A percentile compares a stretch with the other conserved stretches of the same genome.
Conservation (phyloP, 495 filamentous ascomycete genomes). For the Podospora conica region DNA sequence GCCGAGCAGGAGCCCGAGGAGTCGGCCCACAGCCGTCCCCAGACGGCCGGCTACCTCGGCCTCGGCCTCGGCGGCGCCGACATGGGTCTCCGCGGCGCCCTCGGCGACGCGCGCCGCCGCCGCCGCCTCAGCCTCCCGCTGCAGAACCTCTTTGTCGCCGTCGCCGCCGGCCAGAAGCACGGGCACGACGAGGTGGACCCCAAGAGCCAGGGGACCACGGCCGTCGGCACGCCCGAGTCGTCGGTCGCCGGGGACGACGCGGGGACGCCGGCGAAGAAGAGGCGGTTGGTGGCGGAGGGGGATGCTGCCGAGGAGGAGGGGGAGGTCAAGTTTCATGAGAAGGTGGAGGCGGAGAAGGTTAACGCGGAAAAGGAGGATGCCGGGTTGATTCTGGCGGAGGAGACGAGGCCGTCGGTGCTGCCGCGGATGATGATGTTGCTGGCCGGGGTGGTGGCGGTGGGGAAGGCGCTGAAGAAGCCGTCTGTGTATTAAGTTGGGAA, state of each 20-base stretch:
- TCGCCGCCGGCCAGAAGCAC: not conserved
- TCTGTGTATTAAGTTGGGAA: conserved; percentile 9
- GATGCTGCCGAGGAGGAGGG: not conserved
- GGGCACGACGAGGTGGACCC: not conserved
- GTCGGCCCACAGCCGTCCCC: conserved; percentile 17
- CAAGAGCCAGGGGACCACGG: not conserved
- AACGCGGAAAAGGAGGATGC: not conserved
- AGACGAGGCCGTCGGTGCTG: conserved; percentile 7
- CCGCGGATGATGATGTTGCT: conserved; percentile 25
- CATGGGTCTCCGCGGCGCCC: conserved; percentile 30
- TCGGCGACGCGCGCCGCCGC: conserved; percentile 21
- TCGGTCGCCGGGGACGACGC: not conserved
- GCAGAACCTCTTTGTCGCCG: conserved; percentile 1
- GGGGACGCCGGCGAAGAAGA: not conserved
- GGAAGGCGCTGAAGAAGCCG: conserved; percentile 19
- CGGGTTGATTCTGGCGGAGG: not conserved
- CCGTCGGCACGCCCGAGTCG: not conserved
- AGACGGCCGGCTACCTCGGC: conserved; percentile 37
- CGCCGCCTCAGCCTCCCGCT: conserved; percentile 15
- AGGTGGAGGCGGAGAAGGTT: not conserved
- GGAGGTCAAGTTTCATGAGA: not conserved
- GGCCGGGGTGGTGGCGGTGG: conserved; percentile 20
- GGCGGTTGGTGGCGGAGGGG: not conserved
- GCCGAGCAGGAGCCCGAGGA: not conserved
- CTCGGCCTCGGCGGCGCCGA: conserved; percentile 29